Evolutionary conservation across 2,329 filamentous ascomycete genomes (phyloP), one percentile per base, ranked within the genome.

Genomic region (Cordyceps farinosa): DNA sequence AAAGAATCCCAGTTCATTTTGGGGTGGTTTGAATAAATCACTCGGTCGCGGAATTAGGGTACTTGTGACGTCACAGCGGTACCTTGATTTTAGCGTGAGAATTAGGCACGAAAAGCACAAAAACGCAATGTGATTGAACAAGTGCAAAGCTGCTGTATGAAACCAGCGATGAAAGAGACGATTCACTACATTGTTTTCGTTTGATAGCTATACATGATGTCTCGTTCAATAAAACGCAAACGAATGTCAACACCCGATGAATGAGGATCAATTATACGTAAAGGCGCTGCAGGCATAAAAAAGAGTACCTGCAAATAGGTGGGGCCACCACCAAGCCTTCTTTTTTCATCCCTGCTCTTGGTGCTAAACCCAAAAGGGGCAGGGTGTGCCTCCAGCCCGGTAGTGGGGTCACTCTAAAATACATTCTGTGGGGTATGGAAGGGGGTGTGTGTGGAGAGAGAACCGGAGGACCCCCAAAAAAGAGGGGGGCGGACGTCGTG

Each of bases 21-120:
- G n/a, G 29, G 55, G n/a, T 38, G 55, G 42, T 48, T 22, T 30
- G 30, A 52, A 36, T 9, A 34, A 22, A 11, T 32, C 22, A 22
- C 22, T 22, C 22, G 36, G 55, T 29, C 55, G 42, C 50, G 17
- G 17, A 27, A 53, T n/a, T 15, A 38, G 51, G 40, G 29, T 44
- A 36, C 22, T 15, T 59, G 32, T 59, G 56, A 59, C 56, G 56
- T 59, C 56, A 59, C 56, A 50, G 44, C 22, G 11, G 32, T n/a
- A 22, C 56, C 22, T 36, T 45, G 15, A 29, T 40, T 30, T 50
- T 50, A 30, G 56, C 22, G 56, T 59, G 13, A 17, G 10, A 45
- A 17, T 15, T 22, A n/a, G 27, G 9, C 40, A 22, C 22, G 22
- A 22, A 22, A 22, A 22, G 22, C 22, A 22, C 22, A 22, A 22